Evolutionary conservation across 2,329 filamentous ascomycete genomes (phyloP), one percentile per base, ranked within the genome.

Genomic region (Xylaria arbuscula): DNA sequence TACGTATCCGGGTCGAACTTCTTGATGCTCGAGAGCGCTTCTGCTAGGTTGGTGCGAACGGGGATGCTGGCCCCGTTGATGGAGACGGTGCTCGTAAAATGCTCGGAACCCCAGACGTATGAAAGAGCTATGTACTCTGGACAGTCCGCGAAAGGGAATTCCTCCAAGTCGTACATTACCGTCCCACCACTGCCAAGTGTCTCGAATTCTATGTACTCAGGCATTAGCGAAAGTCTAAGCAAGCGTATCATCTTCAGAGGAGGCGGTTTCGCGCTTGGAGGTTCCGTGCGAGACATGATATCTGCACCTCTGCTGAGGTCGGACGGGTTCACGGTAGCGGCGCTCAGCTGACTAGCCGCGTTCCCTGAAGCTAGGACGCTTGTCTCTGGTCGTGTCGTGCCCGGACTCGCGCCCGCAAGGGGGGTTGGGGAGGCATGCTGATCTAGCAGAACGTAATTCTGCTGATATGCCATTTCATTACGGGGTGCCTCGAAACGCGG

Each of bases 41-140:
- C 57, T 15, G n/a, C 42, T 1, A 70, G 54, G 32, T 63, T 70
- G 5, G 8, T 19, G 7, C 65, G 65, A 1, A 70, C 34, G 1
- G 48, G 40, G 11, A 60, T 24, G 17, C 10, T 50, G 17, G 40
- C 17, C 17, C 68, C 57, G 40, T 70, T 64, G 6, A 70, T 57
- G 24, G 10, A 50, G 10, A 70, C 66, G 24, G 24, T 42, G n/a
- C 17, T 60, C 3, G 36, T 42, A 11, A 38, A 32, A 9, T n/a
- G 59, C 40, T 70, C 58, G 1, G 55, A 47, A n/a, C 65, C 65
- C 68, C 65, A 70, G 17, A 56, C 57, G 28, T 68, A 70, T 7
- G 68, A 68, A 3, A 70, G 51, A 24, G 56, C 58, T 32, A 68
- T 40, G n/a, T 65, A 70, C 15, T 42, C 55, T 3, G 64, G 64